A percentile compares a stretch with the other conserved stretches of the same genome.
phyloP scores from a whole-genome alignment of 1,139 yeast species.

The Candida sanyaensis region DNA sequence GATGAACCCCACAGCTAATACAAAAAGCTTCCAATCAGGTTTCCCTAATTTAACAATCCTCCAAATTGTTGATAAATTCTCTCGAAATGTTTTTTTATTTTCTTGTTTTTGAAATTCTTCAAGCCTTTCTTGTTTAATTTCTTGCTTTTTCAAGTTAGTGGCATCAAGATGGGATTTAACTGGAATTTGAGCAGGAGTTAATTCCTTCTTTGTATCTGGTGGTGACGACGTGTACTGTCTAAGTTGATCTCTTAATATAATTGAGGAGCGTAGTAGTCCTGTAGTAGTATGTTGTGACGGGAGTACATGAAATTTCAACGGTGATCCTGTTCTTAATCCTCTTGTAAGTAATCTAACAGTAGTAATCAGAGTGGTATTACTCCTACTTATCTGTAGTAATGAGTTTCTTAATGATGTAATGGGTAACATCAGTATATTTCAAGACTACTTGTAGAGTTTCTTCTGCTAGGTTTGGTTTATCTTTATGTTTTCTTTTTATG shows the following conservation, averaged over 20 bases:
- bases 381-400: neutral
- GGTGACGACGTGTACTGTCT: neutral
- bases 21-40: conserved; percentile 41
- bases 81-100: conserved; percentile 29
- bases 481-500: too few relatives aligned
- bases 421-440: neutral
- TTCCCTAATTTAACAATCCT: conserved; percentile 42
- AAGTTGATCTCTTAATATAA: neutral
- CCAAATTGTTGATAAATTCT: conserved; percentile 37
- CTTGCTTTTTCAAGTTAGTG: conserved; percentile 27
- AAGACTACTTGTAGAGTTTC: too few relatives aligned
- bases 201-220: neutral
- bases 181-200: conserved; percentile 15
- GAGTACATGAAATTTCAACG: neutral
- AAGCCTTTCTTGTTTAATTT: conserved; percentile 35
- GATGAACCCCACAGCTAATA: conserved; percentile 44
- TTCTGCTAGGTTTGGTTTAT: too few relatives aligned
- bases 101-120: conserved; percentile 24
- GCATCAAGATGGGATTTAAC: conserved; percentile 33
- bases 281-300: neutral
- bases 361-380: neutral
- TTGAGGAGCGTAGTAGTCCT: neutral
- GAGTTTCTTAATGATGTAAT: conserved; percentile 1
- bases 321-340: neutral
- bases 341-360: neutral